phyloP scores from a whole-genome alignment of 805 yeast genomes.

The Yueomyces sp. region DNA sequence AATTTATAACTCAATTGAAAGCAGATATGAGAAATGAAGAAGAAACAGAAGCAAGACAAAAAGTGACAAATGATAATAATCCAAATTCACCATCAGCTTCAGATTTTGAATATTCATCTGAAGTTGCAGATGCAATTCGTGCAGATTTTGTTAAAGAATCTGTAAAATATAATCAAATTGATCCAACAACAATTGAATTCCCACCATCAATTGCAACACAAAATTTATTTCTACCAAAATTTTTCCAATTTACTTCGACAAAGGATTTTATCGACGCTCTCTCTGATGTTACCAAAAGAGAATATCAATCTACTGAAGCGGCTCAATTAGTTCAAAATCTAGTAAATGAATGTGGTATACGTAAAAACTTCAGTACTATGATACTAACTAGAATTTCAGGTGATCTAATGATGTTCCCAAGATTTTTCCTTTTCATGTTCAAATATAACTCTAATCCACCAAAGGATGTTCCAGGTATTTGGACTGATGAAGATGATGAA shows the following conservation, averaged over 20 bases:
- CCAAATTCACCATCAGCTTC: not conserved
- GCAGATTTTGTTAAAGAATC: slow-evolving; percentile 18
- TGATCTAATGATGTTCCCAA: slow-evolving; percentile 30
- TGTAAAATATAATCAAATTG: slow-evolving; percentile 15
- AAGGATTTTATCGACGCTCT: slow-evolving; percentile 24
- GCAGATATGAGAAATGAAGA: slow-evolving; percentile 17
- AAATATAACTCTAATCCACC: slow-evolving; percentile 32
- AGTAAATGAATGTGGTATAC: slow-evolving; percentile 30
- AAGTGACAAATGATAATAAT: not conserved
- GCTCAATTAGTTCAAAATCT: slow-evolving; percentile 29
- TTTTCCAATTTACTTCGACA: slow-evolving; percentile 17
- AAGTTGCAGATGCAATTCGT: slow-evolving; percentile 23
- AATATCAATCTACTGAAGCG: slow-evolving; percentile 30
- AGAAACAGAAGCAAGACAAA: slow-evolving; percentile 2
- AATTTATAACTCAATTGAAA: slow-evolving; percentile 21
- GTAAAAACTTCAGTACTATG: slow-evolving; percentile 29
- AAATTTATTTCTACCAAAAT: slow-evolving; percentile 23
- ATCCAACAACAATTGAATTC: slow-evolving; percentile 19
- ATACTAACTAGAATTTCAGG: slow-evolving; percentile 32
- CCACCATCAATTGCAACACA: slow-evolving; percentile 23
- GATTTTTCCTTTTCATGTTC: slow-evolving; percentile 29
- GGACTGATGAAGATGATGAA: slow-evolving; percentile 33
- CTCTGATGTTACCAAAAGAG: slow-evolving; percentile 28
- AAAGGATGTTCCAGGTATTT: slow-evolving; percentile 29
- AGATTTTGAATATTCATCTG: slow-evolving; percentile 23